Evolutionary conservation across 1,139 yeast species (phyloP), one percentile per base, ranked within the genome.

Genomic region (Geotrichum aggregatum): DNA sequence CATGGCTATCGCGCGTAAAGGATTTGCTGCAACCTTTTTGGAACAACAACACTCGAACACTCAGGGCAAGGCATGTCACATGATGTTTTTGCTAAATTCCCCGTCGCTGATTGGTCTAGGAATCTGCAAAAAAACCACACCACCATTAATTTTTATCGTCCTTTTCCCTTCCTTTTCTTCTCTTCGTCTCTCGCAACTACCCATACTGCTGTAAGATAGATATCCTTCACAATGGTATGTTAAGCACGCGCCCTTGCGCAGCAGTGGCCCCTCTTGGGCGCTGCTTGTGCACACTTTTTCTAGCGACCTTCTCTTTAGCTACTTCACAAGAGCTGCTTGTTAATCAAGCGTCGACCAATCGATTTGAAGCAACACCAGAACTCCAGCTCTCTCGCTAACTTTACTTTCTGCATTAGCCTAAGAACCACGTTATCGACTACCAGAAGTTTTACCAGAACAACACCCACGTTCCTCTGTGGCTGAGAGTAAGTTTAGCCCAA

Each of bases 371-470:
- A n/a, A n/a, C n/a, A n/a, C n/a, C n/a, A n/a, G n/a, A n/a, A n/a
- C n/a, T n/a, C n/a, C n/a, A n/a, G n/a, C n/a, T n/a, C n/a, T n/a
- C n/a, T 34, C 5, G 36, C 47, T 44, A 44, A 44, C 36, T 11
- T 16, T 30, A 3, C 8, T 8, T 24, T 14, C 19, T 44, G 21
- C 13, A 35, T 13, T 40, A 50, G 49, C 58, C 61, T 30, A 59
- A 49, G 22, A 67, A 70, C 64, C 66, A 65, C 57, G 68, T 70
- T 56, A 64, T 67, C 52, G 62, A 70, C 59, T 66, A 67, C 64
- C 74, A 71, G 64, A 62, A 63, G 57, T 65, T 63, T 61, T 71
- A 65, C 66, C 74, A 69, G 65, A 61, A 69, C 48, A 61, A 66
- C 61, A 62, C 67, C 43, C 56, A 63, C 56, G 60, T 66, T 42